Base-by-base conservation (phyloP, 768 basidiomycete species). In the Auriculariales sp. region DNA sequence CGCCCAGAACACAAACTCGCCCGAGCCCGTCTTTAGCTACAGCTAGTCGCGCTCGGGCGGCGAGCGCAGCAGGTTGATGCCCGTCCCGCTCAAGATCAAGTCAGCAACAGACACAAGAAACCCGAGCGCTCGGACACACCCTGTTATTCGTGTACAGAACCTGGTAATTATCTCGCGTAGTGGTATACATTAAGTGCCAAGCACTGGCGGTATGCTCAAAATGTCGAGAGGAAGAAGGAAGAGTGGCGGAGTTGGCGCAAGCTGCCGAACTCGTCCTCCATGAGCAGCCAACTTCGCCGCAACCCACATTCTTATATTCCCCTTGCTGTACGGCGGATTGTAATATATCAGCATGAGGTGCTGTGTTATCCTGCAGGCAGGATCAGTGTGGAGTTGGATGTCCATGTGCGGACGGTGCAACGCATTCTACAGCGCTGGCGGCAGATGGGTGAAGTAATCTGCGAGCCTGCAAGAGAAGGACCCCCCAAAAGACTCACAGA, bases 1-100 rank as follows among this genome's bases (percentile, higher is more conserved):
- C 54, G 77, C 75, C 88, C 88, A 91, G 57, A 90, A 91, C 17
- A 81, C 83, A 59, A 91, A 89, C 57, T 90, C 88, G 27, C 88
- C 88, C 0, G 86, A 87, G 28, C 88, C 85, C 50, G 77, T 87
- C 51, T 77, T 71, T 57, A 80, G 80, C 55, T 88, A 85, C 48
- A 89, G 61, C 0, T 78, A 73, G 48, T 89, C 87, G n/a, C 75
- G 71, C 53, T 91, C 86, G 0, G 85, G 81, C 58, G 81, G 81
- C 12, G 83, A 82, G 59, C 91, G 86, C 36, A 95, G 71, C 50
- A 92, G 87, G 56, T 83, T 84, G 56, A 92, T 91, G 14, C 89
- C 89, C 5, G 89, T 85, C n/a, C n/a, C n/a, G n/a, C n/a, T n/a
- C n/a, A n/a, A n/a, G n/a, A n/a, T n/a, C n/a, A n/a, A n/a, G n/a